Base-by-base conservation (phyloP, 2,329 filamentous ascomycete genomes). In the Scopulariopsis brevicaulis region DNA sequence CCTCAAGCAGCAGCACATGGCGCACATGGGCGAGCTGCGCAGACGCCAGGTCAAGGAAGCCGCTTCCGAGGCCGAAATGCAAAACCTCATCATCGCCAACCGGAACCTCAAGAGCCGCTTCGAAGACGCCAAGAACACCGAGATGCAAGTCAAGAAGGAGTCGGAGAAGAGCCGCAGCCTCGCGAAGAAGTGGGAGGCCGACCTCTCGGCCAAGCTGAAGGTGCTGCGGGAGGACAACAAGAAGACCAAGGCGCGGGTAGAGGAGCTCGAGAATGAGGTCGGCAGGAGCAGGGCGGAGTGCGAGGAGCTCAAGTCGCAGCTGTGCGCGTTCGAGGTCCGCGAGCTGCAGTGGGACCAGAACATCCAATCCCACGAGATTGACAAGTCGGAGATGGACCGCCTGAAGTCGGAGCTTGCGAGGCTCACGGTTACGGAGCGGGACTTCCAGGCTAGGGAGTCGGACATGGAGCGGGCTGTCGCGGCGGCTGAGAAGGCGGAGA, bases 1-100 rank as follows among this genome's bases (percentile, higher is more conserved):
- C 69, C 79, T 93, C 65, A 93, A 92, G 67, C 83, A 90, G 62
- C 89, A 94, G 65, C 89, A 93, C 68, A 82, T 92, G 63, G 82
- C 85, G 1, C 88, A 93, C 60, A 92, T 94, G 66, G 88, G 88
- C 1, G 87, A 90, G 65, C 72, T 94, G 50, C 85, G 89, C 63
- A 79, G 87, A 15, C 84, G 85, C 61, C 85, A 90, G 59, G 83
- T 93, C 62, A 82, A 82, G 62, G 87, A 92, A 68, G 87, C 87
- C 8, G 87, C 88, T 1, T 86, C 83, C 1, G 89, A 93, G 67
- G 89, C 89, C 0, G 89, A 94, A 66, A 90, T 87, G 1, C 88
- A 93, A 63, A 90, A 91, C 57, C 73, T 94, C 3, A 82, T 93
- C 62, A 86, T 90, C 64, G 84, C 81, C 20, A 93, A 92, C 66